Percentiles rank a stretch among this genome's conserved stretches.
Evolutionary conservation across 2,329 filamentous ascomycete genomes (phyloP).

Genomic region (Blumeriella jaapii): DNA sequence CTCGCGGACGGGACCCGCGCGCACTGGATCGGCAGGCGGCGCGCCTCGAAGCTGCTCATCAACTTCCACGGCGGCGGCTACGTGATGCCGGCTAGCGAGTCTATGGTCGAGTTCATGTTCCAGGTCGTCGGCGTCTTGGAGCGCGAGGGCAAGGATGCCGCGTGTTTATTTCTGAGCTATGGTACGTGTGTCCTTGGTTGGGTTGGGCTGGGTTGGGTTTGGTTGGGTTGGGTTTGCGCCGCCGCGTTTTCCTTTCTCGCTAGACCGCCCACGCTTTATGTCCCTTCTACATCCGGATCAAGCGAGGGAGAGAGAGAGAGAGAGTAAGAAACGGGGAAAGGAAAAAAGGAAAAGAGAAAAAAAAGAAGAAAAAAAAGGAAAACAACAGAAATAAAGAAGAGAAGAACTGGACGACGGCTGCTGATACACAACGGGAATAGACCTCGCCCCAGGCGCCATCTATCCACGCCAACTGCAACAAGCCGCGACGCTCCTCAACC

Average conservation of each 20-base stretch:
- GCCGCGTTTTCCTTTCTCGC: too few species aligned
- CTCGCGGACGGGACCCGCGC: conserved; percentile 31
- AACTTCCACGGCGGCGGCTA: conserved; percentile 46
- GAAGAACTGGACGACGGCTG: too few species aligned
- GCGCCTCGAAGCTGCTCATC: conserved; percentile 31
- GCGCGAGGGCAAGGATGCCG: conserved; percentile 33
- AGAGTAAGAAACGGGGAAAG: too few species aligned
- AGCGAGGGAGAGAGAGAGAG: too few species aligned
- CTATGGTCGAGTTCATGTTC: conserved; percentile 34
- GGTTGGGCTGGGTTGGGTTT: too few species aligned
- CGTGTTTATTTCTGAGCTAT: conserved; percentile 45
- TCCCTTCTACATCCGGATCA: too few species aligned
- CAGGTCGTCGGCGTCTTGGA: conserved; percentile 21
- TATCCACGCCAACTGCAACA: conserved; percentile 39
- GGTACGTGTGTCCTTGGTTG: conserved; percentile 26
- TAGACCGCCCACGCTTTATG: too few species aligned
- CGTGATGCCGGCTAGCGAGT: conserved; percentile 34
- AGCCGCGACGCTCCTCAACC: conserved; percentile 32
- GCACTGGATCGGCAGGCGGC: conserved; percentile 34
- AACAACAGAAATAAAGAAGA: too few species aligned
- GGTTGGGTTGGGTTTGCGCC: too few species aligned
- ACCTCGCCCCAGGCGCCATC: conserved; percentile 34
- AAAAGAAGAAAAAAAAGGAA: too few species aligned
- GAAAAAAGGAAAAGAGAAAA: too few species aligned
- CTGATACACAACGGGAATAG: too few species aligned